phyloP scores from a whole-genome alignment of 2,329 filamentous ascomycete species.

The Pseudopithomyces chartarum region DNA sequence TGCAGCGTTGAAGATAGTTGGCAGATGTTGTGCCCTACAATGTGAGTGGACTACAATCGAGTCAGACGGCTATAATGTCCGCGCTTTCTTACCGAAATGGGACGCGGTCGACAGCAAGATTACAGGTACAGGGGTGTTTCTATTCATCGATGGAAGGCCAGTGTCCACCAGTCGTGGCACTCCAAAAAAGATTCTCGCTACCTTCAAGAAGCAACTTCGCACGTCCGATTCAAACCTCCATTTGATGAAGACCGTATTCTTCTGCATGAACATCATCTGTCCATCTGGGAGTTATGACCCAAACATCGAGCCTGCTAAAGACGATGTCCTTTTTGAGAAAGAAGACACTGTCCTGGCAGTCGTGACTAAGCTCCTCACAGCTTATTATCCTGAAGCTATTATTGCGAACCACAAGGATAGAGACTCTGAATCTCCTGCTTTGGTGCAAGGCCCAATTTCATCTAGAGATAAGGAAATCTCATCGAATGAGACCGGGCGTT shows the following conservation, averaged over 20 bases:
- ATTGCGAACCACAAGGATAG: slow-evolving; percentile 12
- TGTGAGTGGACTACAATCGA: slow-evolving; percentile 54
- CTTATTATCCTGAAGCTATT: slow-evolving; percentile 36
- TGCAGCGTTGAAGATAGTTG: slow-evolving; percentile 66
- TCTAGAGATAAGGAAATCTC: background rate
- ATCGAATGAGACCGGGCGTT: background rate
- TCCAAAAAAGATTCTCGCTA: slow-evolving; percentile 62
- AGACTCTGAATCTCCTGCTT: background rate
- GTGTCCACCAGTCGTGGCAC: slow-evolving; percentile 61
- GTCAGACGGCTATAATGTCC: slow-evolving; percentile 53
- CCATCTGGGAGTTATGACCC: slow-evolving; percentile 68
- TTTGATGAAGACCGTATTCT: slow-evolving; percentile 60
- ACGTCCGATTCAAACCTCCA: slow-evolving; percentile 24
- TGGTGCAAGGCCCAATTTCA: slow-evolving; percentile 5
- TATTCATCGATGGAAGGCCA: slow-evolving; percentile 72
- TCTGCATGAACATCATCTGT: slow-evolving; percentile 68
- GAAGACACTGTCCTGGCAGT: slow-evolving; percentile 53
- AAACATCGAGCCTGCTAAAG: slow-evolving; percentile 74
- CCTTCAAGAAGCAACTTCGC: slow-evolving; percentile 59
- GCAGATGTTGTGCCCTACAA: slow-evolving; percentile 59
- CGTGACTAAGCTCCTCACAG: slow-evolving; percentile 52
- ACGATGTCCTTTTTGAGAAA: slow-evolving; percentile 71
- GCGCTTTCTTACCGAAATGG: slow-evolving; percentile 63
- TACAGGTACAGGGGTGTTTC: slow-evolving; percentile 55
- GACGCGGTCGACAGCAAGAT: slow-evolving; percentile 51